Percentiles rank a stretch among this genome's conserved stretches.
These are phyloP conservation scores for Micractinium conductrix DNA, from an alignment of 139 green algal species.

Conservation along the genomic window DNA sequence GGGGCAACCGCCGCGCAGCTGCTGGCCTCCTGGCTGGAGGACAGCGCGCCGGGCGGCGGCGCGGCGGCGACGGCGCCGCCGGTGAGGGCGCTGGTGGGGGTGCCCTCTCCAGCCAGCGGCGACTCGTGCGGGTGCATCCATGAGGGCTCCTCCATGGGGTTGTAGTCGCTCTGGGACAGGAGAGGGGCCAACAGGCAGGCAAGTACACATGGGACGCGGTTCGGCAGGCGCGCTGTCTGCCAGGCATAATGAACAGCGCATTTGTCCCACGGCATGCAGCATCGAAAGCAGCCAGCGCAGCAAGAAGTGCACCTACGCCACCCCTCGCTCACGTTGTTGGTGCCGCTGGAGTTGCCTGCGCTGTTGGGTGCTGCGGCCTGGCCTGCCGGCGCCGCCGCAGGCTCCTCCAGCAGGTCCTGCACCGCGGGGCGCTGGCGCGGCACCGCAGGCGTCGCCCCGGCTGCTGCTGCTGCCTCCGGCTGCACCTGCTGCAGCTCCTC, in stretches of 20 bases:
- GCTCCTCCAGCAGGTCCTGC: constrained; percentile 5
- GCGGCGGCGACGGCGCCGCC: not conserved
- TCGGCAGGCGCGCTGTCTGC: no score
- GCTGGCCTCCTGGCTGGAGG: not conserved
- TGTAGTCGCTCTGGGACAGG: constrained; percentile 51
- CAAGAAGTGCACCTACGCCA: no score
- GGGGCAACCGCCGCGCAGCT: constrained; percentile 1
- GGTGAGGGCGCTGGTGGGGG: constrained; percentile 18
- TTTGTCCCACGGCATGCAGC: no score
- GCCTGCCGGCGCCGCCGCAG: not conserved
- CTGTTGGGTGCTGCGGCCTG: not conserved
- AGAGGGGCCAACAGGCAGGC: not conserved
- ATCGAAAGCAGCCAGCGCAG: no score
- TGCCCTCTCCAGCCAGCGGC: not conserved
- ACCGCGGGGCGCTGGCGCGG: not conserved
- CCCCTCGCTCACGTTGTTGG: constrained; percentile 1
- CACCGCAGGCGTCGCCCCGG: not conserved
- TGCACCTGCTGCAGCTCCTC: not conserved
- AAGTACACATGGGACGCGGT: no score
- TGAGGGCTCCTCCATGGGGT: constrained; percentile 75
- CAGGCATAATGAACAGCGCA: not conserved
- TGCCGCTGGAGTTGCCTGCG: not conserved
- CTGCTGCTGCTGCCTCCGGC: not conserved
- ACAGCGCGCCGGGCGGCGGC: not conserved
- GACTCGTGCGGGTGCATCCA: constrained; percentile 54